phyloP scores from a whole-genome alignment of 306 rosid species.

The Phaseolus lunatus region DNA sequence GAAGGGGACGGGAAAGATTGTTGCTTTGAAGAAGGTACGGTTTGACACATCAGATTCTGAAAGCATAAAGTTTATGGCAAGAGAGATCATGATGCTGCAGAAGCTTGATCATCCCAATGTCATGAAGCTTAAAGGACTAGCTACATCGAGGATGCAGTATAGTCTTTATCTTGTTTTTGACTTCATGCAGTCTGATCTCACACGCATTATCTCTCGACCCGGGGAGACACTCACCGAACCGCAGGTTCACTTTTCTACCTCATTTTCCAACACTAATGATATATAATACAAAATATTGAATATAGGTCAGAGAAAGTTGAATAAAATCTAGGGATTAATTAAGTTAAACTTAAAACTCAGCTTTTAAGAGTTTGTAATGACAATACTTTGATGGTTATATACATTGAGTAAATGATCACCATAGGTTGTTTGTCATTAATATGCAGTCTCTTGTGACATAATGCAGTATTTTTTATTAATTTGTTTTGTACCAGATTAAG shows the following conservation, averaged over 20 bases:
- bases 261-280: neutral
- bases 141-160: constrained; percentile 78
- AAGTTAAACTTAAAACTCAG: too few species aligned
- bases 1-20: constrained; percentile 60
- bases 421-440: neutral
- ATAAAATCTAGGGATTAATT: too few species aligned
- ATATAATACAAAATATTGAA: too few species aligned
- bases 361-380: too few species aligned
- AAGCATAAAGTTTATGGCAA: constrained; percentile 78
- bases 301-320: too few species aligned
- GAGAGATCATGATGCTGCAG: constrained; percentile 68
- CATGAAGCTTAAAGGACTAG: constrained; percentile 75
- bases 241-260: constrained; percentile 48
- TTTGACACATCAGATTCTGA: constrained; percentile 74
- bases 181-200: constrained; percentile 60
- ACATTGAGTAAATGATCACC: neutral
- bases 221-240: constrained; percentile 60
- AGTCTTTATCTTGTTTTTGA: constrained; percentile 72
- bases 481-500: constrained; percentile 56
- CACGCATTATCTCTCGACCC: constrained; percentile 60
- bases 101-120: constrained; percentile 72
- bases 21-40: constrained; percentile 81
- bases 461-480: neutral
- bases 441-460: neutral
- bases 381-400: too few species aligned